These are phyloP conservation scores for Biscogniauxia sp. DNA, from an alignment of 2,329 filamentous ascomycete species.

Conservation along the genomic window DNA sequence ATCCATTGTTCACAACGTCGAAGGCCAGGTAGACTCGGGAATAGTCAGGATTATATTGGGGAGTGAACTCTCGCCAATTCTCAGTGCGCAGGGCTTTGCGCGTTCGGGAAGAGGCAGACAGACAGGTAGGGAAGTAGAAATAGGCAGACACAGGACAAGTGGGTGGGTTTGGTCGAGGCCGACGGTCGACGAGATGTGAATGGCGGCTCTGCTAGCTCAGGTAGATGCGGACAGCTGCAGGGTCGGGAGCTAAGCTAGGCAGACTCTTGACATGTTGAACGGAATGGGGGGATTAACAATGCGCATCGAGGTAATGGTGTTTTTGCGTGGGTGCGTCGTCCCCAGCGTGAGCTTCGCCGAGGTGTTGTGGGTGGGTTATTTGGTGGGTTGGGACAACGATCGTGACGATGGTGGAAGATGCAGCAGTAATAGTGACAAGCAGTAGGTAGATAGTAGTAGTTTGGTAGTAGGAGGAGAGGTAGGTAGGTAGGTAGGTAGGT, in stretches of 20 bases:
- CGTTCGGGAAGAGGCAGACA: background rate
- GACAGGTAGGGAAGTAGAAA: conserved; percentile 5
- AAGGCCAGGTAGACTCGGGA: conserved; percentile 16
- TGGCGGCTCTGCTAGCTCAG: conserved; percentile 32
- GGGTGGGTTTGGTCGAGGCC: background rate
- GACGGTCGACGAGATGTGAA: conserved; percentile 10
- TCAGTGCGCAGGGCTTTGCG: conserved; percentile 4
- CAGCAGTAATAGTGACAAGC: background rate
- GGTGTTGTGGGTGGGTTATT: no score
- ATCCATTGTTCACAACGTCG: conserved; percentile 35
- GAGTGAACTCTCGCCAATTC: conserved; percentile 5
- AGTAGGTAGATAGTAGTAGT: no score
- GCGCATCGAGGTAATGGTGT: background rate
- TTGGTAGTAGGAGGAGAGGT: background rate
- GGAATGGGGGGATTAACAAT: conserved; percentile 1
- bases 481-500: no score
- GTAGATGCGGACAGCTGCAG: conserved; percentile 30
- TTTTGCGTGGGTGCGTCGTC: no score
- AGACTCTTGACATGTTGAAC: conserved; percentile 25
- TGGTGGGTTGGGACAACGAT: no score
- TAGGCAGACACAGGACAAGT: conserved; percentile 21
- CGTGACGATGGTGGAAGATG: no score
- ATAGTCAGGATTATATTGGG: conserved; percentile 2
- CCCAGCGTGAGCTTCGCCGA: background rate
- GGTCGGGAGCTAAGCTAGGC: conserved; percentile 26